Conservation (phyloP, 2,329 filamentous ascomycete genomes). For the Clarireedia hainanense region DNA sequence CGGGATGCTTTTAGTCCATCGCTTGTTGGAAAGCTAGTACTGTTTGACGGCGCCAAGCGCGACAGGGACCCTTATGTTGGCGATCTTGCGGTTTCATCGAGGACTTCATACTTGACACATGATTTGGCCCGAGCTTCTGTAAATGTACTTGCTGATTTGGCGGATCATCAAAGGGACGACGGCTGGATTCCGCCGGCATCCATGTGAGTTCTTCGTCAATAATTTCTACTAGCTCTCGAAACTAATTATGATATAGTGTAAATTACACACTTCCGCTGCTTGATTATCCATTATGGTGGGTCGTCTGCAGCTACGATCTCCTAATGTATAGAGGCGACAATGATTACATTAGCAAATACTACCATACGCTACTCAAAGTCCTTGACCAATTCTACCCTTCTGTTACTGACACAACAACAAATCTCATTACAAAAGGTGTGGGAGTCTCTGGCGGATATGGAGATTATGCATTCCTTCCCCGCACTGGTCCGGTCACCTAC, state of each 20-base stretch:
- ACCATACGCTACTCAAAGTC: constrained; percentile 32
- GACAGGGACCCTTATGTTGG: constrained; percentile 47
- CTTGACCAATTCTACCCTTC: constrained; percentile 40
- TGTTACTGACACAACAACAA: constrained; percentile 33
- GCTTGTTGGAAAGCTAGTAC: constrained; percentile 38
- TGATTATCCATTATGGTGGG: constrained; percentile 48
- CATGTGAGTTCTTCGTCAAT: constrained; percentile 32
- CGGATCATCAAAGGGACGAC: constrained; percentile 40
- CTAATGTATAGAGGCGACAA: constrained; percentile 43
- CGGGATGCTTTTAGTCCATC: constrained; percentile 36
- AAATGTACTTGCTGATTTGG: constrained; percentile 43
- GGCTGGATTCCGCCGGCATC: constrained; percentile 47
- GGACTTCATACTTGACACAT: constrained; percentile 42
- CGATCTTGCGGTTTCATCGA: constrained; percentile 40
- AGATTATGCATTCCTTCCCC: constrained; percentile 43
- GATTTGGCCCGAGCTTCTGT: constrained; percentile 33
- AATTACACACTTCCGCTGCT: constrained; percentile 41
- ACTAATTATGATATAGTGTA: constrained; percentile 24
- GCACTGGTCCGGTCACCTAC: constrained; percentile 41
- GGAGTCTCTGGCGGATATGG: constrained; percentile 35
- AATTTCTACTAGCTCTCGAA: neutral
- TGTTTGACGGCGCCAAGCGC: constrained; percentile 44
- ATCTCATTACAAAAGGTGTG: constrained; percentile 35
- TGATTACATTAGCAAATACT: constrained; percentile 36
- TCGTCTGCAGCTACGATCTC: constrained; percentile 39